Percentiles rank a stretch among this genome's conserved stretches.
Conservation (phyloP, 2,329 filamentous ascomycete genomes). For the Coniochaeta ligniaria region DNA sequence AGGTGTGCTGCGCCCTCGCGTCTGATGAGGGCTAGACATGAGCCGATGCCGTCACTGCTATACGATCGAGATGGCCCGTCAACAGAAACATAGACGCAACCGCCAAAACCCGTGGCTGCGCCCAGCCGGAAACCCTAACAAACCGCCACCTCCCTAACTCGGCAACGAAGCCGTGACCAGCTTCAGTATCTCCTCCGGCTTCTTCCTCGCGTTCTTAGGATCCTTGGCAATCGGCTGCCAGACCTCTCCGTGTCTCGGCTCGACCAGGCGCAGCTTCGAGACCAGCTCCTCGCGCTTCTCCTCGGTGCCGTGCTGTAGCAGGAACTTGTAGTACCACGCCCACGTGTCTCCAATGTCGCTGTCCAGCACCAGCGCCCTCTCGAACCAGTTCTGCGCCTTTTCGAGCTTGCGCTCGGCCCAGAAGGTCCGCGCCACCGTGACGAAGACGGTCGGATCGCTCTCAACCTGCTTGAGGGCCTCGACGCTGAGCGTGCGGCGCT, state of each 20-base stretch:
- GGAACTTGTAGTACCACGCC: constrained; percentile 97
- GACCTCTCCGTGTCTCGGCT: constrained; percentile 86
- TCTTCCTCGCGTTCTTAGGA: constrained; percentile 69
- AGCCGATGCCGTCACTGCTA: neutral
- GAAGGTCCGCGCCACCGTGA: constrained; percentile 90
- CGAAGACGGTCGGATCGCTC: constrained; percentile 81
- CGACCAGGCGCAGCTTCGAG: constrained; percentile 70
- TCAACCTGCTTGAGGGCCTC: constrained; percentile 98
- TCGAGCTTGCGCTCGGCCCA: constrained; percentile 90
- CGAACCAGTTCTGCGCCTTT: constrained; percentile 95
- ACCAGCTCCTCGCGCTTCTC: constrained; percentile 87
- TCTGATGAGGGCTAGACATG: no score
- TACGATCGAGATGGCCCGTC: no score
- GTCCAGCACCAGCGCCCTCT: constrained; percentile 86
- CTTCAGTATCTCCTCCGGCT: constrained; percentile 74
- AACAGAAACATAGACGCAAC: neutral
- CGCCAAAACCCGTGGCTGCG: neutral
- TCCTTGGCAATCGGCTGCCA: constrained; percentile 87
- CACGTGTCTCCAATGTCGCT: constrained; percentile 85
- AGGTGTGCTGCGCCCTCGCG: no score
- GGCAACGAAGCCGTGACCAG: constrained; percentile 54
- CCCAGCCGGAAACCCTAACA: neutral
- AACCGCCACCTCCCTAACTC: constrained; percentile 5
- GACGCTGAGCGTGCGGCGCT: constrained; percentile 82
- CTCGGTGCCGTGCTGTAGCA: constrained; percentile 85